Conservation (phyloP, 768 basidiomycete genomes). For the Chlorophyllum brunneum region DNA sequence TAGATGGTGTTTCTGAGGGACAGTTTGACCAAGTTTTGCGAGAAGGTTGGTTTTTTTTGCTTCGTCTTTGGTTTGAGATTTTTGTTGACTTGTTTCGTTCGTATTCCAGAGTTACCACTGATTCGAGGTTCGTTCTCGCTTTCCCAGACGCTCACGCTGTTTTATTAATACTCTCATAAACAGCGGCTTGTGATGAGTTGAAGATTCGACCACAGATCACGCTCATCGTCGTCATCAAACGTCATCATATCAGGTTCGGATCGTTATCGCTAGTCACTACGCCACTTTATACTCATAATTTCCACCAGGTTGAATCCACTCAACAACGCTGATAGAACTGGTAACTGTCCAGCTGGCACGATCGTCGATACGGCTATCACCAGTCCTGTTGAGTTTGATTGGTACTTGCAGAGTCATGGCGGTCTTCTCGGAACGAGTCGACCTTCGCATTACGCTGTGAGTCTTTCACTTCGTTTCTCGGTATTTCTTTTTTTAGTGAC, state of each 20-base stretch:
- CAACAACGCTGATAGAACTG: conserved; percentile 47
- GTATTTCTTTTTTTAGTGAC: background rate
- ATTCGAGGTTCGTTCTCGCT: conserved; percentile 44
- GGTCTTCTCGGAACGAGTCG: conserved; percentile 74
- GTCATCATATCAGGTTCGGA: conserved; percentile 54
- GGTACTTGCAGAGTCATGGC: conserved; percentile 73
- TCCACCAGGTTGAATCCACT: conserved; percentile 29
- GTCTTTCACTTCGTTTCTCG: background rate
- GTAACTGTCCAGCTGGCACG: conserved; percentile 75
- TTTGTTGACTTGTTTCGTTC: conserved; percentile 1
- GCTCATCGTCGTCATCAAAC: conserved; percentile 75
- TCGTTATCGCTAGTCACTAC: background rate
- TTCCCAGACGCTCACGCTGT: background rate
- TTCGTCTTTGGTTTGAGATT: background rate
- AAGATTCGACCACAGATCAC: conserved; percentile 64
- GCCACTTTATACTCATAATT: background rate
- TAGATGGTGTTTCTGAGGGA: conserved; percentile 50
- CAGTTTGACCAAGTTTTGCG: conserved; percentile 51
- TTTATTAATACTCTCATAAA: background rate
- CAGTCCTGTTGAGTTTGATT: conserved; percentile 74
- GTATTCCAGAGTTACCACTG: conserved; percentile 53
- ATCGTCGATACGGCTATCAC: conserved; percentile 70
- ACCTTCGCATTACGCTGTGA: conserved; percentile 39
- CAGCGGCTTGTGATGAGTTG: conserved; percentile 61
- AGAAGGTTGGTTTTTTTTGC: conserved; percentile 35